phyloP scores from a whole-genome alignment of 2,329 filamentous ascomycete species.

The Fusarium subglutinans region DNA sequence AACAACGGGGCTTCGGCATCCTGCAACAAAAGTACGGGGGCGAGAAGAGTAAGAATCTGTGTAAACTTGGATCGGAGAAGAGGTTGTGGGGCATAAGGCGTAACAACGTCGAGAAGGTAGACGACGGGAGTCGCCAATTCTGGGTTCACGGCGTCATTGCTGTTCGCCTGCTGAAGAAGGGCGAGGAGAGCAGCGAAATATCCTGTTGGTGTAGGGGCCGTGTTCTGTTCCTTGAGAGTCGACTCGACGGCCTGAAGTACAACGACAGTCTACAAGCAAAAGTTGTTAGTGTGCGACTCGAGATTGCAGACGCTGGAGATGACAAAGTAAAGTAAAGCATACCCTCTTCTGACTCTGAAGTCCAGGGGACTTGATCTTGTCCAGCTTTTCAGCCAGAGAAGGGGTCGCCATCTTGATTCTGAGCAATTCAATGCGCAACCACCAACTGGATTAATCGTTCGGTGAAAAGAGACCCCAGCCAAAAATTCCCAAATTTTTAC shows the following conservation, averaged over 20 bases:
- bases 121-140: conserved; percentile 87
- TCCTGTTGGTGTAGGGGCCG: conserved; percentile 83
- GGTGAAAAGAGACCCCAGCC: conserved; percentile 38
- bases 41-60: conserved; percentile 87
- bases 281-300: conserved; percentile 21
- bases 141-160: conserved; percentile 75
- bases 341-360: conserved; percentile 95
- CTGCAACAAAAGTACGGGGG: conserved; percentile 80
- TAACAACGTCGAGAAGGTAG: conserved; percentile 94
- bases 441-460: conserved; percentile 40
- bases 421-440: conserved; percentile 43
- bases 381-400: conserved; percentile 84
- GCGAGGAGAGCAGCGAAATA: conserved; percentile 97
- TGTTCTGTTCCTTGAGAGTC: conserved; percentile 88
- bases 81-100: conserved; percentile 82
- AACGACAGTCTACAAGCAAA: conserved; percentile 72
- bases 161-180: conserved; percentile 81
- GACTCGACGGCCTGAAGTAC: conserved; percentile 93
- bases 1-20: conserved; percentile 89
- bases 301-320: background rate
- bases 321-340: conserved; percentile 41
- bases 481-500: conserved; percentile 45
- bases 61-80: conserved; percentile 95
- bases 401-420: conserved; percentile 56
- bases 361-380: conserved; percentile 97